Evolutionary conservation across 768 basidiomycete genomes (phyloP).

Genomic region (Kwoniella sp.): DNA sequence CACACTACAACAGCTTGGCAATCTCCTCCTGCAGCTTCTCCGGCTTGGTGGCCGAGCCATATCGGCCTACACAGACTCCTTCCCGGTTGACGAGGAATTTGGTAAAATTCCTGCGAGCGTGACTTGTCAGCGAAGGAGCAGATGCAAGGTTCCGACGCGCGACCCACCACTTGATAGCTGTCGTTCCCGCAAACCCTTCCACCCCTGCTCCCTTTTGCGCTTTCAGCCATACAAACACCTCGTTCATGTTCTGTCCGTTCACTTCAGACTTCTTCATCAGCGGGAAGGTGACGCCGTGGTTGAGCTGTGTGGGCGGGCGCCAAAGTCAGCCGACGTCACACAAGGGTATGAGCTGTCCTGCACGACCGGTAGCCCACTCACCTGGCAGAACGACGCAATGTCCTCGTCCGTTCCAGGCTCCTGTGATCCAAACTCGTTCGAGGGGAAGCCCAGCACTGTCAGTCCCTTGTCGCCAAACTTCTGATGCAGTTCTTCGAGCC

Average conservation of each 20-base stretch:
- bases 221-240: conserved; percentile 80
- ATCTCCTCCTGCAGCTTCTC: conserved; percentile 36
- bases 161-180: conserved; percentile 46
- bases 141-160: no score
- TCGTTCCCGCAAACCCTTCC: conserved; percentile 38
- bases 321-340: not conserved
- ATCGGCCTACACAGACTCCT: conserved; percentile 52
- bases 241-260: conserved; percentile 77
- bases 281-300: conserved; percentile 86
- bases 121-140: not conserved
- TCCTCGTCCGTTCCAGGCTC: conserved; percentile 77
- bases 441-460: conserved; percentile 83
- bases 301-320: conserved; percentile 52
- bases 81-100: conserved; percentile 72
- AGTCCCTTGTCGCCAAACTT: conserved; percentile 74
- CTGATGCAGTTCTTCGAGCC: conserved; percentile 73
- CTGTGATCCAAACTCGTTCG: conserved; percentile 85
- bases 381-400: conserved; percentile 54
- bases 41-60: conserved; percentile 31
- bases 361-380: conserved; percentile 20
- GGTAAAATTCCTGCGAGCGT: conserved; percentile 39
- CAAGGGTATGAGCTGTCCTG: not conserved
- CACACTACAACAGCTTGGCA: conserved; percentile 39
- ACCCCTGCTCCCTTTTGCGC: conserved; percentile 57
- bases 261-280: conserved; percentile 85